Conservation (phyloP, 2,329 filamentous ascomycete genomes). For the Aureobasidium lini region DNA sequence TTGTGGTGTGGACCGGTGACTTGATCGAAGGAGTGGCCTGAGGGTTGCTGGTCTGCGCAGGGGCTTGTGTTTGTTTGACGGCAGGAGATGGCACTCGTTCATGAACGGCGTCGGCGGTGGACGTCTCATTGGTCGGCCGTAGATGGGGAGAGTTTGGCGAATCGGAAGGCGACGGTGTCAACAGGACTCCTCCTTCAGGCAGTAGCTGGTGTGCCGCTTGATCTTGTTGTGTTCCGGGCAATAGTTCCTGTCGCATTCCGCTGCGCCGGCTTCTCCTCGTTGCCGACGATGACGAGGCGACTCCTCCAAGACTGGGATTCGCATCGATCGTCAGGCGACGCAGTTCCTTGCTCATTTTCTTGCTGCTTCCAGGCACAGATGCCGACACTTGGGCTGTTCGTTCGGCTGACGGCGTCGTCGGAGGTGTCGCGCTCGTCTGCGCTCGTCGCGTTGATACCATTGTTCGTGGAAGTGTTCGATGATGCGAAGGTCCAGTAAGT, state of each 20-base stretch:
- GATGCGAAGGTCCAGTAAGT: background rate
- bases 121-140: background rate
- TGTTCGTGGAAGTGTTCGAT: background rate
- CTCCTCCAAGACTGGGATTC: conserved; percentile 1
- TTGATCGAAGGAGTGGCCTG: background rate
- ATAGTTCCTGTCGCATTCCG: background rate
- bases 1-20: background rate
- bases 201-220: background rate
- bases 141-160: background rate
- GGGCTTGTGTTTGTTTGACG: background rate
- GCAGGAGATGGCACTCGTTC: background rate
- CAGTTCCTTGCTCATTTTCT: conserved; percentile 8
- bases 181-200: background rate
- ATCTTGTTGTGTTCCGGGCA: background rate
- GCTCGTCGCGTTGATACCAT: conserved; percentile 12
- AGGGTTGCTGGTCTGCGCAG: background rate
- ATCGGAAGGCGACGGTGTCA: background rate
- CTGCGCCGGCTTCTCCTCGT: background rate
- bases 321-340: conserved; percentile 4
- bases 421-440: conserved; percentile 11
- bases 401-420: conserved; percentile 7
- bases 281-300: background rate
- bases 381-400: background rate
- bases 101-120: background rate
- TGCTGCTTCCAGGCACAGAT: background rate